Conservation (phyloP, 345 rosid genomes). For the Brassica incana region DNA sequence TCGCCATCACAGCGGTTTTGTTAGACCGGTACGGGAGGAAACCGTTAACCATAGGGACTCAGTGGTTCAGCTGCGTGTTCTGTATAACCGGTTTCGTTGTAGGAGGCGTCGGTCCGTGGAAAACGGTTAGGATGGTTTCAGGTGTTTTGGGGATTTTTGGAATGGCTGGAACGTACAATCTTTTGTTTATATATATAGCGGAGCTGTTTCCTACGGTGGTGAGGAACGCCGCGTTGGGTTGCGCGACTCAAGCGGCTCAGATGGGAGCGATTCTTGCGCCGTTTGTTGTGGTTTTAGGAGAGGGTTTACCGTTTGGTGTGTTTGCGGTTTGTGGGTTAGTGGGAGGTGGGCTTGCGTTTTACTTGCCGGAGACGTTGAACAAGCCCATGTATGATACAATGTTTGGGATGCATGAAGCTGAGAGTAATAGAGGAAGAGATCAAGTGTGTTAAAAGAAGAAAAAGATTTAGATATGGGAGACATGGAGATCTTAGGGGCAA, state of each 20-base stretch:
- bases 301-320: slow-evolving; percentile 63
- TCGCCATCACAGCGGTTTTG: slow-evolving; percentile 65
- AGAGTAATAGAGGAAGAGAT: slow-evolving; percentile 40
- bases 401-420: slow-evolving; percentile 69
- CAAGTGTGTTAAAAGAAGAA: slow-evolving; percentile 17
- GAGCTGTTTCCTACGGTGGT: slow-evolving; percentile 93
- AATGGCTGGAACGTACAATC: slow-evolving; percentile 83
- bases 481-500: not conserved
- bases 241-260: slow-evolving; percentile 78
- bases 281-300: slow-evolving; percentile 77
- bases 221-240: slow-evolving; percentile 87
- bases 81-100: slow-evolving; percentile 56
- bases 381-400: slow-evolving; percentile 85
- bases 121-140: slow-evolving; percentile 59
- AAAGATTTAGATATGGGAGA: not conserved
- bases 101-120: slow-evolving; percentile 56
- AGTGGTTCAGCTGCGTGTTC: slow-evolving; percentile 76
- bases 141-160: slow-evolving; percentile 85
- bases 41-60: slow-evolving; percentile 75
- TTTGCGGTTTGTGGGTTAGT: slow-evolving; percentile 63
- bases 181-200: slow-evolving; percentile 75
- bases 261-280: slow-evolving; percentile 94
- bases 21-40: slow-evolving; percentile 74
- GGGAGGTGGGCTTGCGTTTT: slow-evolving; percentile 77
- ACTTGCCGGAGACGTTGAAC: slow-evolving; percentile 82